Percentiles rank a stretch among this genome's conserved stretches.
Conservation (phyloP, 768 basidiomycete species). For the Panellus pusillus region DNA sequence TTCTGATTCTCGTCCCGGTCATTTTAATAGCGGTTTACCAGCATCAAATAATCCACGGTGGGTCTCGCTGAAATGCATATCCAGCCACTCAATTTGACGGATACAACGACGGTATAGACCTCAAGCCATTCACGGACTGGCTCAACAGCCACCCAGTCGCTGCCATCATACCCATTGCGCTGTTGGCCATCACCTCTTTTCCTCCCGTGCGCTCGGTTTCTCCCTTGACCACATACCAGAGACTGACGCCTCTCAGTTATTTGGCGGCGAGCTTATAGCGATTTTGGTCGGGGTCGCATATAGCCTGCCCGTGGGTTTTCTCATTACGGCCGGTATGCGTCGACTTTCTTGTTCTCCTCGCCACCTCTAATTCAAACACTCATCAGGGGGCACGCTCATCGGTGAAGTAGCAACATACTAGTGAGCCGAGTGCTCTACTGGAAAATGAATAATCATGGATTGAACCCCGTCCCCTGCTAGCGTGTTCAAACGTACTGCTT, state of each 20-base stretch:
- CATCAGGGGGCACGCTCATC: neutral
- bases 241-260: constrained; percentile 57
- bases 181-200: constrained; percentile 48
- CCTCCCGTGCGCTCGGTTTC: constrained; percentile 3
- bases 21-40: constrained; percentile 43
- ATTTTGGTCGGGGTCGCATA: constrained; percentile 9
- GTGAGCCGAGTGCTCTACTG: too few species aligned
- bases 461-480: too few species aligned
- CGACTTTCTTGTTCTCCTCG: neutral
- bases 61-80: too few species aligned
- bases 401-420: too few species aligned
- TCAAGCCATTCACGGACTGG: neutral
- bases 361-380: neutral
- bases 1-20: constrained; percentile 33
- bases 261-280: constrained; percentile 39
- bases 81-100: too few species aligned
- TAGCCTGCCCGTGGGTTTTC: constrained; percentile 36
- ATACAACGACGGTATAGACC: too few species aligned
- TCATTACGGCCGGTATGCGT: constrained; percentile 43
- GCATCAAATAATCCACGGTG: constrained; percentile 47
- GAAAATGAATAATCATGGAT: too few species aligned
- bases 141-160: constrained; percentile 37
- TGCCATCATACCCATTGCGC: constrained; percentile 55
- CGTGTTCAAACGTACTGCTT: too few species aligned
- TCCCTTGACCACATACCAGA: constrained; percentile 64